Evolutionary conservation across 192 early-diverging fungal species (phyloP).

Genomic region (Chytriomyces sp.): DNA sequence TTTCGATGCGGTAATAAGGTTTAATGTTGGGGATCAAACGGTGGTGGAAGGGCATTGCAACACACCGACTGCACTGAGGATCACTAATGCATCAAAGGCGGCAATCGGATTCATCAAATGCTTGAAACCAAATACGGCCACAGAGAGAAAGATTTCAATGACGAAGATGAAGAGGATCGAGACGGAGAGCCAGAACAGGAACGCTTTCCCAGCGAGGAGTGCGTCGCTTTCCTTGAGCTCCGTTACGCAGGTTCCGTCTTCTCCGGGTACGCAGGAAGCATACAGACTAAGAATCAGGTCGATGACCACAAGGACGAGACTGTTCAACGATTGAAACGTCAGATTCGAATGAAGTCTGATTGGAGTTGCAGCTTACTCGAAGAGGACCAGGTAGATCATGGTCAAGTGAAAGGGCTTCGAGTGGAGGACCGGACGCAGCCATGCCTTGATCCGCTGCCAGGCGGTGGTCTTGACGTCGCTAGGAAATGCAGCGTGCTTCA

Average conservation of each 20-base stretch:
- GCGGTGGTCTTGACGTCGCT: no score
- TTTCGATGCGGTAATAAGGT: no score
- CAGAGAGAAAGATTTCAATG: background rate
- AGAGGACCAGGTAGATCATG: background rate
- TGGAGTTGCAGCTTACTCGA: no score
- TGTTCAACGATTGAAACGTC: no score
- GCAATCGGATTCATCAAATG: background rate
- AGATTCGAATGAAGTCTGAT: no score
- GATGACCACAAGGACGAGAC: background rate
- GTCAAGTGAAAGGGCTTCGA: background rate
- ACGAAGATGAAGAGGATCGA: background rate
- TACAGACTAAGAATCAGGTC: background rate
- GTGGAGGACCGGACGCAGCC: no score
- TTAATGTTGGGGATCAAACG: background rate
- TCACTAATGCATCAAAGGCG: background rate
- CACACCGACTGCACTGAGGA: background rate
- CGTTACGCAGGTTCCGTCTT: background rate
- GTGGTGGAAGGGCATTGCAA: background rate
- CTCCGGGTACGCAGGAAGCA: background rate
- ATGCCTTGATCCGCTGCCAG: no score
- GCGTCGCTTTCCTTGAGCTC: background rate
- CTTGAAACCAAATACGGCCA: background rate
- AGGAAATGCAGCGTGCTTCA: no score
- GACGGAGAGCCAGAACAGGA: background rate
- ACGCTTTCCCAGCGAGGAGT: background rate